These are phyloP conservation scores for Bipolaris cookei DNA, from an alignment of 2,329 filamentous ascomycete species.

Conservation along the genomic window DNA sequence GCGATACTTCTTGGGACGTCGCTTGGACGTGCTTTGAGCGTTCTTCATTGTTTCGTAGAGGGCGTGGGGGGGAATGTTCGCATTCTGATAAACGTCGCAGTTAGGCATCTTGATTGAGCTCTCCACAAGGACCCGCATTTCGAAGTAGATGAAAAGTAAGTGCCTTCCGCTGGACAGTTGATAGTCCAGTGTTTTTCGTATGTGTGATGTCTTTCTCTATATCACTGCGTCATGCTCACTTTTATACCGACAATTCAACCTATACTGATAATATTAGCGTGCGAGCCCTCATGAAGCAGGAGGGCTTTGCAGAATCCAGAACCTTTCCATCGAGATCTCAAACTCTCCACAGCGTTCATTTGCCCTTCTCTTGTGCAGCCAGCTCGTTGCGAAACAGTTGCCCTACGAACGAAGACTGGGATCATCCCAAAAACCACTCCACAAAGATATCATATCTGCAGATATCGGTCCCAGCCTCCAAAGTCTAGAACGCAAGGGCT, in stretches of 20 bases:
- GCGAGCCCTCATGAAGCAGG: neutral
- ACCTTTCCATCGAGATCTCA: conserved; percentile 20
- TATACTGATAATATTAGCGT: neutral
- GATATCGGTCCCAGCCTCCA: neutral
- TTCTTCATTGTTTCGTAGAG: conserved; percentile 8
- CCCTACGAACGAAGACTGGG: conserved; percentile 6
- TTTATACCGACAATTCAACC: conserved; percentile 2
- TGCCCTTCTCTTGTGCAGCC: conserved; percentile 1
- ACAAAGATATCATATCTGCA: conserved; percentile 4
- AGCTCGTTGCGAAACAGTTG: conserved; percentile 14
- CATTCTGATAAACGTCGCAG: neutral
- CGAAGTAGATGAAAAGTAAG: neutral
- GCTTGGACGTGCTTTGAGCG: conserved; percentile 4
- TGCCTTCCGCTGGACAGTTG: neutral
- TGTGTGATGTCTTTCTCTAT: neutral
- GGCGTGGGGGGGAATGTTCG: neutral
- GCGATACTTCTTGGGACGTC: conserved; percentile 16
- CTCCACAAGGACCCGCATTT: neutral
- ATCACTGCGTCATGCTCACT: neutral
- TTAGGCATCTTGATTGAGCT: neutral
- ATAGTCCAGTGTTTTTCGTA: neutral
- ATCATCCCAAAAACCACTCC: neutral
- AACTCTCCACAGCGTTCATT: conserved; percentile 14
- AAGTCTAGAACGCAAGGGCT: conserved; percentile 12
- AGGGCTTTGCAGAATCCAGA: conserved; percentile 12